Evolutionary conservation across 768 basidiomycete species (phyloP).

Genomic region (Crassisporium funariophilum): DNA sequence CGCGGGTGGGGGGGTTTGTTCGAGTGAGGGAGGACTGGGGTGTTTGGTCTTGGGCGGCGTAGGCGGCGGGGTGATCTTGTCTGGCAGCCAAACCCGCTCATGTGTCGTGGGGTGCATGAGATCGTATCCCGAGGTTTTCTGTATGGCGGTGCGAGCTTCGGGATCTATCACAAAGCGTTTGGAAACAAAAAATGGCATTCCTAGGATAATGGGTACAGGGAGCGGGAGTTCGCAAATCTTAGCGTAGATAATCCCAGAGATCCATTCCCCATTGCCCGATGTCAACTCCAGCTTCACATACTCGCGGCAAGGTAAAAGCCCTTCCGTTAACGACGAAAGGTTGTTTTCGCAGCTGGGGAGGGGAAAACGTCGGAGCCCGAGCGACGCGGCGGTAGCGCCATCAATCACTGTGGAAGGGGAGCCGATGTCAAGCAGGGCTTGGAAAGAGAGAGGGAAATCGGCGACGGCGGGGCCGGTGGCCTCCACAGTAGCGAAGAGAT

Average conservation of each 20-base stretch:
- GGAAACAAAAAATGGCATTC: conserved; percentile 22
- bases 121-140: conserved; percentile 14
- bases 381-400: conserved; percentile 6
- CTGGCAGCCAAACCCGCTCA: conserved; percentile 5
- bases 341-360: conserved; percentile 25
- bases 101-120: neutral
- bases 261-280: conserved; percentile 19
- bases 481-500: neutral
- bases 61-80: conserved; percentile 1
- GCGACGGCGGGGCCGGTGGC: neutral
- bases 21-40: too few relatives aligned
- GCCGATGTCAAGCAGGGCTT: conserved; percentile 19
- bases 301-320: conserved; percentile 15
- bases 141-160: conserved; percentile 13
- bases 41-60: too few relatives aligned
- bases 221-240: conserved; percentile 19
- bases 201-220: conserved; percentile 24
- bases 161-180: conserved; percentile 22
- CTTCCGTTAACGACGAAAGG: conserved; percentile 13
- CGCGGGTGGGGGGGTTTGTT: too few relatives aligned
- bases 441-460: neutral
- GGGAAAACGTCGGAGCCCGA: conserved; percentile 14
- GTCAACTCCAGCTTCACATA: conserved; percentile 19
- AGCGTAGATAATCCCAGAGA: conserved; percentile 13
- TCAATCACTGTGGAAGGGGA: conserved; percentile 26